Conservation (phyloP, 352 stramenopile genomes). For the Phytophthora pini region DNA sequence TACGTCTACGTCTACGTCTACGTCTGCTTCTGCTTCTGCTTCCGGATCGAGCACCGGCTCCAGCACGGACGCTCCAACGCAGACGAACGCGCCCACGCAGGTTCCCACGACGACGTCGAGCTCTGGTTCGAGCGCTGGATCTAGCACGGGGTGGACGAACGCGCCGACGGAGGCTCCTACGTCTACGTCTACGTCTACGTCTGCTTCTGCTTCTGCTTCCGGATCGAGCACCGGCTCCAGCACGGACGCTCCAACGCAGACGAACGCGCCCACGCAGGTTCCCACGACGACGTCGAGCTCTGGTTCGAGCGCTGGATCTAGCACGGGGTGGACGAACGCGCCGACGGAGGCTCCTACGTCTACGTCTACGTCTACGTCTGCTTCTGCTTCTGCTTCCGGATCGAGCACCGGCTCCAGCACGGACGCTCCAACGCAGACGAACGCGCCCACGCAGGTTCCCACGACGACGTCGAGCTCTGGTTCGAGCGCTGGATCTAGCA, state of each 20-base stretch:
- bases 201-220: constrained; percentile 11
- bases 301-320: background rate
- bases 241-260: background rate
- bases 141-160: constrained; percentile 1
- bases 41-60: background rate
- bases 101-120: background rate
- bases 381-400: background rate
- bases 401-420: background rate
- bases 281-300: background rate
- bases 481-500: background rate
- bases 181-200: constrained; percentile 11
- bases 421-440: background rate
- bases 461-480: background rate
- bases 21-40: background rate
- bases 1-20: background rate
- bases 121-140: background rate
- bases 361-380: background rate
- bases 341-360: background rate
- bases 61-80: background rate
- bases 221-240: background rate
- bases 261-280: constrained; percentile 5
- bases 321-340: background rate
- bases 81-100: background rate
- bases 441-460: background rate
- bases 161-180: constrained; percentile 11